phyloP scores from a whole-genome alignment of 257 asterid genomes.

The Ophiorrhiza pumila region DNA sequence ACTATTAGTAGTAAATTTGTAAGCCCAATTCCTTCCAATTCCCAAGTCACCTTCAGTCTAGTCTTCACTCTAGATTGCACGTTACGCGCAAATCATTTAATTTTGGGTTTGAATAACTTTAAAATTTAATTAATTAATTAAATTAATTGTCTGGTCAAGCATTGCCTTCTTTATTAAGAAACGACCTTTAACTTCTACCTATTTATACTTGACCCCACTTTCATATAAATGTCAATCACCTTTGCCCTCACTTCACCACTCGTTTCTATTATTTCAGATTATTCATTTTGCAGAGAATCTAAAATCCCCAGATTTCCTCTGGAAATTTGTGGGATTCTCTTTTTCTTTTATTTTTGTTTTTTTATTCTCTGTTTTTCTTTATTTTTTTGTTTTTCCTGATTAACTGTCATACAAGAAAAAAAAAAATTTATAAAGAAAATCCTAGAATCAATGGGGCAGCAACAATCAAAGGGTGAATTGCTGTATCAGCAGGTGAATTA shows the following conservation, averaged over 20 bases:
- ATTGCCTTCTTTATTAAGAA: conserved; percentile 32
- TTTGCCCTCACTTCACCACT: conserved; percentile 8
- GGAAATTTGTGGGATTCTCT: conserved; percentile 10
- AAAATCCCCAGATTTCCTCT: conserved; percentile 6
- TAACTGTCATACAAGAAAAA: no score
- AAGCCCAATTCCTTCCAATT: no score
- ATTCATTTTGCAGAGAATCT: not conserved
- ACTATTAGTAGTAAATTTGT: no score
- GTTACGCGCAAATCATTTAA: no score
- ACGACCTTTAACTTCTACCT: conserved; percentile 20
- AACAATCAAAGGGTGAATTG: conserved; percentile 76
- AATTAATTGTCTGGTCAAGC: no score
- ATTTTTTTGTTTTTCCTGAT: not conserved
- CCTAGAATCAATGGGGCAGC: conserved; percentile 60
- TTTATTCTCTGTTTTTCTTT: no score
- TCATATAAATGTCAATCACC: not conserved
- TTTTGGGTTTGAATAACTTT: no score
- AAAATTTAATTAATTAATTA: no score
- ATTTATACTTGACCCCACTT: conserved; percentile 23
- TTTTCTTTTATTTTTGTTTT: no score
- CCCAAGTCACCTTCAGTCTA: no score
- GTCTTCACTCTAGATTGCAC: no score
- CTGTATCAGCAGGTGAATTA: conserved; percentile 71
- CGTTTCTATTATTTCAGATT: not conserved
- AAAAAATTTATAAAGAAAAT: conserved; percentile 1